A percentile compares a stretch with the other conserved stretches of the same genome.
phyloP scores from a whole-genome alignment of 257 asterid genomes.

The Jasminum sambac region DNA sequence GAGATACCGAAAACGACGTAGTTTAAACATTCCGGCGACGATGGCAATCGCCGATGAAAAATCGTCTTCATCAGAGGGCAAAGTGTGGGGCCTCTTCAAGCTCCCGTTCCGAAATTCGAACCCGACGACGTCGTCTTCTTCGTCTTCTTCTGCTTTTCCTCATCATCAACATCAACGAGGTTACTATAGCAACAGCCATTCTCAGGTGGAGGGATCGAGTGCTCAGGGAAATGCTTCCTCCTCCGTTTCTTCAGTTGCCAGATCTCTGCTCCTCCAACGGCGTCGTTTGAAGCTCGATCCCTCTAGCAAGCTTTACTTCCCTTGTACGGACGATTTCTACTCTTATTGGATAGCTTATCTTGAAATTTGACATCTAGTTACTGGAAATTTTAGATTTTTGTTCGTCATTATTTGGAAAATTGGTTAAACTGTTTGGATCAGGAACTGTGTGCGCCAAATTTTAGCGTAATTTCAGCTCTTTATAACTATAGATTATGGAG shows the following conservation, averaged over 20 bases:
- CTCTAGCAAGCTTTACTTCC: conserved; percentile 78
- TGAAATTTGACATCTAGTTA: neutral
- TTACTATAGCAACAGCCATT: conserved; percentile 41
- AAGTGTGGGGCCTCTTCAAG: conserved; percentile 76
- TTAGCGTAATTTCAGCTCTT: conserved; percentile 19
- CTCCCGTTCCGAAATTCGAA: conserved; percentile 70
- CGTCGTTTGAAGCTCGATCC: conserved; percentile 98
- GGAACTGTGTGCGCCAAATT: conserved; percentile 22
- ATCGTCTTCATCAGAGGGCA: conserved; percentile 44
- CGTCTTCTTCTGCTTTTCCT: conserved; percentile 37
- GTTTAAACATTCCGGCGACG: conserved; percentile 34
- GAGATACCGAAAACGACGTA: conserved; percentile 20
- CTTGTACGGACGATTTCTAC: conserved; percentile 48
- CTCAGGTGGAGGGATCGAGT: conserved; percentile 69
- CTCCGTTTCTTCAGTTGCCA: conserved; percentile 84
- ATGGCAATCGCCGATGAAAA: conserved; percentile 77
- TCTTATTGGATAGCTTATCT: neutral
- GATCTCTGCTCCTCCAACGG: conserved; percentile 83
- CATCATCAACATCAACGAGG: conserved; percentile 53
- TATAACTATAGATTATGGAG: neutral
- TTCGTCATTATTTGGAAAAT: neutral
- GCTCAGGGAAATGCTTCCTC: conserved; percentile 36
- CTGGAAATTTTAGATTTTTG: neutral
- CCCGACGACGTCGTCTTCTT: conserved; percentile 42
- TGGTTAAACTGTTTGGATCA: conserved; percentile 7